Base-by-base conservation (phyloP, 2,329 filamentous ascomycete species). In the Pyrenophora seminiperda region DNA sequence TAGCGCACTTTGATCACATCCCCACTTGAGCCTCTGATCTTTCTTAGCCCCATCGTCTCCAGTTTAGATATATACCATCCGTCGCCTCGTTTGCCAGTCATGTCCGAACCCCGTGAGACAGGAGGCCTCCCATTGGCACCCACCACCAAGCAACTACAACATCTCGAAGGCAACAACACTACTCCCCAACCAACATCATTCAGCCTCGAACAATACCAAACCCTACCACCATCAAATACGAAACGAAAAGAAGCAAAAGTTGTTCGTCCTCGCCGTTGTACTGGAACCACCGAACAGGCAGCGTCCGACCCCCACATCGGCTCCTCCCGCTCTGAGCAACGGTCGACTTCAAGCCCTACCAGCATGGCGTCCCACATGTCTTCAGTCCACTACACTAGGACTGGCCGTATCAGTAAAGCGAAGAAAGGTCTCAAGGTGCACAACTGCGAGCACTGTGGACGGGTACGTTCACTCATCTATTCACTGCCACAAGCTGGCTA, bases 351-450 rank as follows among this genome's bases (percentile, higher is more conserved):
- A 50, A 72, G 67, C 61, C 67, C 72, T 41, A 59, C 58, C 15
- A 63, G 66, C 24, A 68, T 65, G 59, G 47, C 58, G 36, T 65
- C 62, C 31, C 62, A 68, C 24, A 48, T 62, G 24, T 47, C 53
- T 29, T 58, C 70, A 13, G 64, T 76, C 45, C 67, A 72, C 48
- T 76, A 74, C 58, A 79, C 77, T 15, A 72, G 70, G 54, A 79
- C 76, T 19, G 76, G 76, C 15, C 70, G 77, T 20, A 72, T 79
- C 41, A 77, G 75, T 50, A 79, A 77, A 63, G 76, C 76, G 5
- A 74, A 76, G 56, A 79, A 79, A 52, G 77, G 77, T 11, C 46
- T 74, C 32, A 75, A 76, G 54, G 73, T 78, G 15, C 76, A 79
- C 52, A 63, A 72, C 34, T 78, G 76, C 56, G 71, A 76, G n/a